These are phyloP conservation scores for Aspergillus ostianus DNA, from an alignment of 495 filamentous ascomycete genomes.

Conservation along the genomic window DNA sequence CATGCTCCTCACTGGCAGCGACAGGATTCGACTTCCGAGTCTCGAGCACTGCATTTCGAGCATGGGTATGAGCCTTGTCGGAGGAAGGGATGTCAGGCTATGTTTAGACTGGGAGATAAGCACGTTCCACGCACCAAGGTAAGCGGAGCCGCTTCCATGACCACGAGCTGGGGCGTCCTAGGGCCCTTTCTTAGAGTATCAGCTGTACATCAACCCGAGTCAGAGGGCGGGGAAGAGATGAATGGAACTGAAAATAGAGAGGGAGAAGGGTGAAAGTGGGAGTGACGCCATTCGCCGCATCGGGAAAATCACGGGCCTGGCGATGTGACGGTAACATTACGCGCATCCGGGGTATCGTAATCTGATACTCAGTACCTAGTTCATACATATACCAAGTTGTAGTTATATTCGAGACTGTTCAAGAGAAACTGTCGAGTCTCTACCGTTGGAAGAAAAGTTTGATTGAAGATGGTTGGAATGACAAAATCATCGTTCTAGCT, in stretches of 20 bases:
- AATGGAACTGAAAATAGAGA: not conserved
- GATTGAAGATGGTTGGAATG: too few species aligned
- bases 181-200: not conserved
- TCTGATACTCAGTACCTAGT: too few species aligned
- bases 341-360: not conserved
- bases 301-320: conserved; percentile 5
- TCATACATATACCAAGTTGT: too few species aligned
- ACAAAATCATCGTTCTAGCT: too few species aligned
- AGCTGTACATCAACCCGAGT: not conserved
- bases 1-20: conserved; percentile 81
- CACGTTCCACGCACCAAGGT: conserved; percentile 46
- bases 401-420: too few species aligned
- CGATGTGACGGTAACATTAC: conserved; percentile 18
- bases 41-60: conserved; percentile 73
- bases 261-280: not conserved
- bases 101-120: conserved; percentile 10
- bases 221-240: not conserved
- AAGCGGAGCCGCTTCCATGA: conserved; percentile 62
- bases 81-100: conserved; percentile 20
- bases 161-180: not conserved
- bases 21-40: conserved; percentile 73
- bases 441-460: too few species aligned
- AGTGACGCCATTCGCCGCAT: conserved; percentile 15
- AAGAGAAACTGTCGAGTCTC: too few species aligned
- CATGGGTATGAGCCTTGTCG: conserved; percentile 82